phyloP scores from a whole-genome alignment of 2,329 filamentous ascomycete species.

The Phaeosphaeriaceae sp. region DNA sequence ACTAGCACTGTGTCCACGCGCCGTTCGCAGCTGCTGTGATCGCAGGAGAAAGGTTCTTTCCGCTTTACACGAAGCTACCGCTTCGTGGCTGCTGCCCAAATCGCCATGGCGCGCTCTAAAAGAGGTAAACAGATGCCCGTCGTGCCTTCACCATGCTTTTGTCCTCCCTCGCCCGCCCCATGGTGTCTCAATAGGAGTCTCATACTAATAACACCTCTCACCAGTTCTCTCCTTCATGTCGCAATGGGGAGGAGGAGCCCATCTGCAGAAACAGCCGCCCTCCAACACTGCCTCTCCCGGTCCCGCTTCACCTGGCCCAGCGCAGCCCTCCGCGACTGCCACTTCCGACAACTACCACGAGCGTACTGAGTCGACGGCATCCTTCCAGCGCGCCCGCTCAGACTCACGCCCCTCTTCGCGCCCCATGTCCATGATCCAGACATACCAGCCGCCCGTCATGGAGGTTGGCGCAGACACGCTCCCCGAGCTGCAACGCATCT shows the following conservation, averaged over 20 bases:
- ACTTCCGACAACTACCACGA: conserved; percentile 35
- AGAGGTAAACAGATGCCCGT: conserved; percentile 41
- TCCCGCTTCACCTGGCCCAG: conserved; percentile 43
- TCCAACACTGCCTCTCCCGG: conserved; percentile 39
- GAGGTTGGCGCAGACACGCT: conserved; percentile 85
- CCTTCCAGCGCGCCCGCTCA: conserved; percentile 49
- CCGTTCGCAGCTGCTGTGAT: conserved; percentile 21
- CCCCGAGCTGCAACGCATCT: conserved; percentile 92
- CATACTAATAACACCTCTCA: neutral
- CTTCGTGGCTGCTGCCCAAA: conserved; percentile 19
- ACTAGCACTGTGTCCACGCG: conserved; percentile 23
- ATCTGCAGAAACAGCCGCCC: conserved; percentile 33
- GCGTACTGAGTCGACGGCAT: conserved; percentile 25
- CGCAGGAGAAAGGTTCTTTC: conserved; percentile 14
- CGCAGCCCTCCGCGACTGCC: conserved; percentile 34
- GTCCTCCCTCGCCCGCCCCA: conserved; percentile 8
- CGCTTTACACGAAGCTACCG: conserved; percentile 13
- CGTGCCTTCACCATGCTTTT: conserved; percentile 8
- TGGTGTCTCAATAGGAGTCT: conserved; percentile 7
- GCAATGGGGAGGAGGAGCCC: conserved; percentile 67
- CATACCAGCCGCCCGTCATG: conserved; percentile 86
- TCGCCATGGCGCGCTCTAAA: conserved; percentile 44
- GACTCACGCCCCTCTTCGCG: conserved; percentile 66
- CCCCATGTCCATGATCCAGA: conserved; percentile 85
- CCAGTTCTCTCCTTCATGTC: conserved; percentile 90